Conservation (phyloP, 2,329 filamentous ascomycete species). For the Dactylellina drechsleri region DNA sequence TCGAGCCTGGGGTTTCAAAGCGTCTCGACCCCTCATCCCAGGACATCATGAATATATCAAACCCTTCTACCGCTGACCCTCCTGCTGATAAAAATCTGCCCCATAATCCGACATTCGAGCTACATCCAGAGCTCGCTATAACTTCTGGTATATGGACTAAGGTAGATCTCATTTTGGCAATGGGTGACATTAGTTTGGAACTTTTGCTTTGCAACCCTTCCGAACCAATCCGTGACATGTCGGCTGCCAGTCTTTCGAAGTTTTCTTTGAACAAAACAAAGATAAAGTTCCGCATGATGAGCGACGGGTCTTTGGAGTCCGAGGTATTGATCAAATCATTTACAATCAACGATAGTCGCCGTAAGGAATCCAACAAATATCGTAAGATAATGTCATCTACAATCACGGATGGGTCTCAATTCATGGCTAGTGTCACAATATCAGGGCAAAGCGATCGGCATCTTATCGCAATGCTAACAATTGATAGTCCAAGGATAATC, state of each 20-base stretch:
- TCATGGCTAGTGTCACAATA: constrained; percentile 97
- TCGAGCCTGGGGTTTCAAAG: too few relatives aligned
- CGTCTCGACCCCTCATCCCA: too few relatives aligned
- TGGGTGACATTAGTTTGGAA: constrained; percentile 87
- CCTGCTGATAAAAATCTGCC: constrained; percentile 58
- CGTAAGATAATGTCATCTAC: constrained; percentile 97
- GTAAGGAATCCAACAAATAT: constrained; percentile 90
- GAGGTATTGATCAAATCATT: constrained; percentile 94
- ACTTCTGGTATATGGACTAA: constrained; percentile 84
- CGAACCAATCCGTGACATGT: constrained; percentile 79
- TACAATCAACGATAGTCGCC: constrained; percentile 91
- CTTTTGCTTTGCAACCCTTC: constrained; percentile 80
- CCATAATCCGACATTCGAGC: constrained; percentile 66
- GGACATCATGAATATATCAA: constrained; percentile 56
- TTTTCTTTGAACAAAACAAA: constrained; percentile 95
- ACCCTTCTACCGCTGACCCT: constrained; percentile 64
- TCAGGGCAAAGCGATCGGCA: constrained; percentile 82
- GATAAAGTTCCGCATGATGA: constrained; percentile 91
- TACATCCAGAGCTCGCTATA: constrained; percentile 76
- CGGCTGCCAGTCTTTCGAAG: constrained; percentile 84
- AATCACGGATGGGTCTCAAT: constrained; percentile 93
- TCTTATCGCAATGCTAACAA: constrained; percentile 88
- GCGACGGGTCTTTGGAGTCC: constrained; percentile 88
- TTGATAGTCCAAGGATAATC: constrained; percentile 94
- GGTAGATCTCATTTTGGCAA: constrained; percentile 88